Base-by-base conservation (phyloP, 371 early-diverging fungal genomes). In the Nematocida ironsii region DNA sequence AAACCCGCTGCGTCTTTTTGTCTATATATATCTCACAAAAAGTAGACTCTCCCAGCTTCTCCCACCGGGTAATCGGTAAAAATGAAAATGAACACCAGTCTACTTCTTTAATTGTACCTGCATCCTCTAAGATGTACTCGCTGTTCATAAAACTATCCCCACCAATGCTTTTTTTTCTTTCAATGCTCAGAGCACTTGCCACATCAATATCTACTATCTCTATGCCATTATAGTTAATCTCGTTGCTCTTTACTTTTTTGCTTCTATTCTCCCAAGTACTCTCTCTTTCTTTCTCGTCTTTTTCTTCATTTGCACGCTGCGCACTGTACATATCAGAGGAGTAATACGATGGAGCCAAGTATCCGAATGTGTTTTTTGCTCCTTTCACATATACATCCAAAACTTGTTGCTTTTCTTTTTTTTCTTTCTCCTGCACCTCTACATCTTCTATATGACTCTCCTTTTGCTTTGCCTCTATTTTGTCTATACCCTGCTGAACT, bases 41-140 rank as follows among this genome's bases (percentile, higher is more conserved):
- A 4, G 80, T 78, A 44, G 70, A 70, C 70, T 78, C 80, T 6
- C 70, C 80, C 33, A 78, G 48, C 68, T 78, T 78, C 42, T 69
- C 39, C 56, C 70, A 18, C 11, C 42, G 20, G 6, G 6, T 33
- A 45, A 57, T 33, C 4, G 80, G 80, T 9, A 78, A 20, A 40
- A 7, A 13, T 16, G 44, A 23, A 47, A 78, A 78, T 7, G 57
- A 23, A 9, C 6, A 16, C 64, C 64, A 64, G 11, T 39, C 7
- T 16, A 20, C 42, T 45, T 64, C 45, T 44, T 64, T 33, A 20
- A 60, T 33, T 11, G 11, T 9, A 60, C 3, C 23, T 11, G 64
- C 64, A 6, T 64, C 64, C 23, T 64, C 64, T 25, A 60, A 1
- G 11, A 33, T 25, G 5, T 64, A 64, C 23, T 42, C 33, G 42